A percentile compares a stretch with the other conserved stretches of the same genome.
These are phyloP conservation scores for Linum usitatissimum DNA, from an alignment of 345 rosid species.

Conservation along the genomic window DNA sequence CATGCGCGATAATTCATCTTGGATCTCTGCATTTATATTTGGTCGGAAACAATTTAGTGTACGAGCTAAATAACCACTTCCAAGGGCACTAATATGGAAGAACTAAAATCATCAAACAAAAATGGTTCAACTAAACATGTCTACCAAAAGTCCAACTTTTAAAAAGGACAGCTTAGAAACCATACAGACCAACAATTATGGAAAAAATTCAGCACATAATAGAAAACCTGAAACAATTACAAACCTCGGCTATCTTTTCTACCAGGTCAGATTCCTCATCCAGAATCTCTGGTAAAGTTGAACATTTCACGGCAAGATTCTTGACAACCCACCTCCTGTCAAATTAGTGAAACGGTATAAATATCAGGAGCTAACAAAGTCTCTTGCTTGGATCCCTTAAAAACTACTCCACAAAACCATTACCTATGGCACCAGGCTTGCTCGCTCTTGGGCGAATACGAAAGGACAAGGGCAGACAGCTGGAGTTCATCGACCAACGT, in stretches of 20 bases:
- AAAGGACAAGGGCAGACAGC: conserved; percentile 66
- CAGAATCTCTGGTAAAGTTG: conserved; percentile 39
- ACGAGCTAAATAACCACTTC: too few species aligned
- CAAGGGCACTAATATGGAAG: too few species aligned
- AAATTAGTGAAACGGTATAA: conserved; percentile 10
- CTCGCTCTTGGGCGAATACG: conserved; percentile 80
- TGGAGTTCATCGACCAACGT: conserved; percentile 53
- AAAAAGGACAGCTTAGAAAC: too few species aligned
- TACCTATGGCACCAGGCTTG: conserved; percentile 94
- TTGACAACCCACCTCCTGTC: conserved; percentile 86
- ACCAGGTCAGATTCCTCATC: conserved; percentile 78
- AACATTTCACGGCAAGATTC: conserved; percentile 39
- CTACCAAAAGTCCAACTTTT: too few species aligned
- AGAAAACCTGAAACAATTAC: conserved; percentile 38
- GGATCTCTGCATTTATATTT: conserved; percentile 44
- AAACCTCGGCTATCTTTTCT: conserved; percentile 82
- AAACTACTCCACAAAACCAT: background rate
- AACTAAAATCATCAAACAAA: too few species aligned
- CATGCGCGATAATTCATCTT: conserved; percentile 98
- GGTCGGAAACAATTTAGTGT: too few species aligned
- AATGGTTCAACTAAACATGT: too few species aligned
- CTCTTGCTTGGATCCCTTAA: background rate
- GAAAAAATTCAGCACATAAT: too few species aligned
- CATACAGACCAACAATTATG: too few species aligned
- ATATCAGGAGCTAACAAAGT: too few species aligned